Evolutionary conservation across 1,284 basidiomycete genomes (phyloP), one percentile per base, ranked within the genome.

Genomic region (Phlebopus sp.): DNA sequence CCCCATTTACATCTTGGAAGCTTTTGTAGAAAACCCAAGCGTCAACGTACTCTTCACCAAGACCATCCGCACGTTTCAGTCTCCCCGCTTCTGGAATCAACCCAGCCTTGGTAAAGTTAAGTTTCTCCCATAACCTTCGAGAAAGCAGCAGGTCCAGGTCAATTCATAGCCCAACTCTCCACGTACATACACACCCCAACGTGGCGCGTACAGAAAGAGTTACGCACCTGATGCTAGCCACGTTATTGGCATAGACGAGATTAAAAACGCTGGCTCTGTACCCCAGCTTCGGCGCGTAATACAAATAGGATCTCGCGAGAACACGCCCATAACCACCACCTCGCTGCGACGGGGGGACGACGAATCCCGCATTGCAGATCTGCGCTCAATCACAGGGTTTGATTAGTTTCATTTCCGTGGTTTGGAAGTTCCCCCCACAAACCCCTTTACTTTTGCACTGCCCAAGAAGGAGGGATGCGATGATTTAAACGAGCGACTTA

Each of bases 211-310:
- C 46, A 14, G 11, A 14, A 31, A 34, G 41, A 13, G 13, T 2
- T 13, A 64, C 73, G 57, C 50, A 84, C 84, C 73, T 78, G 50
- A 89, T 69, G 47, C 82, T 87, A 11, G 86, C 85, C 37, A 73
- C 66, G 67, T 90, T 91, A 71, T 86, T 92, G 32, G 84, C 82
- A 68, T 90, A 97, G 30, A 97, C 93, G 39, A 97, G 77, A 64
- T 97, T 97, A 76, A 97, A 97, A 14, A 97, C 90, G 58, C 88
- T 92, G 0, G 82, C 90, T 57, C 83, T 77, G 72, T 95, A 97
- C 8, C 93, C 87, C 21, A 91, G 69, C 30, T 70, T 71, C 0
- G 91, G 93, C 0, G 81, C 95, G 58, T 91, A 93, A 62, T 90
- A 71, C 10, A 96, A 71, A 70, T 84, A 97, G 4, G 89, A 90